Evolutionary conservation across 2,329 filamentous ascomycete genomes (phyloP), one percentile per base, ranked within the genome.

Genomic region (Talaromyces atroroseus): DNA sequence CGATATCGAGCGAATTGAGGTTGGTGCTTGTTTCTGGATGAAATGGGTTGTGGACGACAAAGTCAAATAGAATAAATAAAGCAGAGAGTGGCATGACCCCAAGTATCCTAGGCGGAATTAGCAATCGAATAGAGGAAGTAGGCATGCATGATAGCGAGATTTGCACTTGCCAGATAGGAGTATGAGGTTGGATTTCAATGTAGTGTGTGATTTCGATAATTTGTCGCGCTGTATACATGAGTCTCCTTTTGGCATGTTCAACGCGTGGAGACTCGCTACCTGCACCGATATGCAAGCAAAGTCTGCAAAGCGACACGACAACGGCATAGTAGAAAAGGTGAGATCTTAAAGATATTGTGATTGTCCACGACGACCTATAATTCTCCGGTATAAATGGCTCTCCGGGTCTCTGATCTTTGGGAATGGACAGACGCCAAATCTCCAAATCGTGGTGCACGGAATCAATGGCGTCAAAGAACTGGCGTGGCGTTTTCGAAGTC

Each of bases 61-160:
- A 65, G 52, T 77, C 74, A 49, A 77, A 77, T 1, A 77, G 60
- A 8, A 76, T 69, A 26, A 77, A 74, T 0, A 75, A 60, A 0
- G 71, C 71, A 0, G 68, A 65, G 7, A 76, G 56, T 0, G 74
- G 74, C 2, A 75, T 65, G 12, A 69, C 66, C 1, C 65, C 71
- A 1, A 73, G 58, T 14, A 74, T 58, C 50, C 64, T 66, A 16
- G 21, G 14, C 8, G 16, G n/a, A 21, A 32, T 48, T 47, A 51
- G 48, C 45, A 23, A 20, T 24, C 10, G 24, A 29, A 44, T 10
- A 16, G 24, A 47, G 26, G 23, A 46, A 34, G 21, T 14, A 45
- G 32, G 5, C 18, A 26, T 14, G 6, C 12, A 29, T n/a, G n/a
- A n/a, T n/a, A 34, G 29, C 6, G 48, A 26, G 11, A 38, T 20